These are phyloP conservation scores for Rickenella mellea DNA, from an alignment of 768 basidiomycete species.

Conservation along the genomic window DNA sequence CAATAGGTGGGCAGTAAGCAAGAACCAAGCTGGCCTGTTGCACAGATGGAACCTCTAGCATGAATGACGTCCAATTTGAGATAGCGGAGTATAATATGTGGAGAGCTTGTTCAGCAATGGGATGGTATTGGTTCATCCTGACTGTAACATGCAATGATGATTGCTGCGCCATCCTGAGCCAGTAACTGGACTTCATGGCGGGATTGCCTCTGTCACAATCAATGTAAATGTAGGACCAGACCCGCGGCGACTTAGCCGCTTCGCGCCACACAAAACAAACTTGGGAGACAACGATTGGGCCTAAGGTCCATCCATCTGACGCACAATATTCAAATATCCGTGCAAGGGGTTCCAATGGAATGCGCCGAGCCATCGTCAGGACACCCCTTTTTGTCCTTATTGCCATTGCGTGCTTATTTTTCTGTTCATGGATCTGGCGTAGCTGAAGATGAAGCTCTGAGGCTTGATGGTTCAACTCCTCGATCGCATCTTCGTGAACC, in stretches of 20 bases:
- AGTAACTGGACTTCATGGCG: slow-evolving; percentile 32
- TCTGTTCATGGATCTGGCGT: slow-evolving; percentile 32
- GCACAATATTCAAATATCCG: slow-evolving; percentile 44
- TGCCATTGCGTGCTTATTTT: slow-evolving; percentile 29
- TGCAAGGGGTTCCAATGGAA: slow-evolving; percentile 46
- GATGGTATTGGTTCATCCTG: slow-evolving; percentile 10
- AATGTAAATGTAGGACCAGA: slow-evolving; percentile 51
- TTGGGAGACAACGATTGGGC: slow-evolving; percentile 45
- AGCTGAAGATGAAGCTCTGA: slow-evolving; percentile 28
- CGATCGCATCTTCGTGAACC: slow-evolving; percentile 32
- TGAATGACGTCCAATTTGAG: slow-evolving; percentile 35
- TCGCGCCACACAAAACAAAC: slow-evolving; percentile 53
- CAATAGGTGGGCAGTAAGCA: slow-evolving; percentile 22
- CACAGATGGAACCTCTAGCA: slow-evolving; percentile 27
- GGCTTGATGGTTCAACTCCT: slow-evolving; percentile 32
- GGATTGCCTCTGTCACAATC: slow-evolving; percentile 35
- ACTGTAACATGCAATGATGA: slow-evolving; percentile 37
- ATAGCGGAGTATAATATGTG: slow-evolving; percentile 28
- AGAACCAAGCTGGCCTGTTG: slow-evolving; percentile 30
- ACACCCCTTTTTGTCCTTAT: slow-evolving; percentile 36
- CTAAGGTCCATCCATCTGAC: slow-evolving; percentile 40
- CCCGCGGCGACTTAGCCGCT: slow-evolving; percentile 37
- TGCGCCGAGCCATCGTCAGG: slow-evolving; percentile 45
- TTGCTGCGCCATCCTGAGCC: slow-evolving; percentile 38
- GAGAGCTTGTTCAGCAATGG: slow-evolving; percentile 23